phyloP scores from a whole-genome alignment of 2,329 filamentous ascomycete species.

The Aspergillus sp. region DNA sequence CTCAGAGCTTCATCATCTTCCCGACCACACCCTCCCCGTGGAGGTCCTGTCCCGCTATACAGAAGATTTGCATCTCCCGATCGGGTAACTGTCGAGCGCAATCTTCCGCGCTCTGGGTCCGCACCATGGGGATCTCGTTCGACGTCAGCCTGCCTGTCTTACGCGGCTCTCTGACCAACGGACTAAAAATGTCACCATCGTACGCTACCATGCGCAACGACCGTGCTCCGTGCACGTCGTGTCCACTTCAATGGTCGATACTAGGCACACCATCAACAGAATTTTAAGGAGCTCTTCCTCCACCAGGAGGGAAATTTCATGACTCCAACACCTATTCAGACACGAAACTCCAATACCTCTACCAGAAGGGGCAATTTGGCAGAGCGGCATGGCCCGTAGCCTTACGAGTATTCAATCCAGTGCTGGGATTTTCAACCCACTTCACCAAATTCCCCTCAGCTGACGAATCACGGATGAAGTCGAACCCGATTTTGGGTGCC shows the following conservation, averaged over 20 bases:
- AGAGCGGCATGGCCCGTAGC: slow-evolving; percentile 8
- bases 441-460: background rate
- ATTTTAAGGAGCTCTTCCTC: slow-evolving; percentile 1
- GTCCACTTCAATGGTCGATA: slow-evolving; percentile 3
- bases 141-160: slow-evolving; percentile 21
- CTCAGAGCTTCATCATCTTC: slow-evolving; percentile 6
- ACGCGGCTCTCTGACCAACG: slow-evolving; percentile 28
- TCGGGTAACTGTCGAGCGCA: slow-evolving; percentile 6
- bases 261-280: slow-evolving; percentile 3
- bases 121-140: slow-evolving; percentile 8
- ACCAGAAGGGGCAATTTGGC: slow-evolving; percentile 2
- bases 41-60: background rate
- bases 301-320: background rate
- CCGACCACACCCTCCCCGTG: too few species aligned
- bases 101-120: background rate
- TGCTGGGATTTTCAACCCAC: background rate
- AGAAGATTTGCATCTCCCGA: slow-evolving; percentile 4
- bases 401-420: slow-evolving; percentile 9
- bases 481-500: background rate
- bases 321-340: background rate
- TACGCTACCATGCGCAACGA: slow-evolving; percentile 15
- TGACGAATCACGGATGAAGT: slow-evolving; percentile 5
- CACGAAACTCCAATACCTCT: background rate
- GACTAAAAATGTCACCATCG: slow-evolving; percentile 22
- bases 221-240: slow-evolving; percentile 13